Evolutionary conservation across 305 asterid genomes (phyloP).

Genomic region (Fraxinus xanthoxyloides): DNA sequence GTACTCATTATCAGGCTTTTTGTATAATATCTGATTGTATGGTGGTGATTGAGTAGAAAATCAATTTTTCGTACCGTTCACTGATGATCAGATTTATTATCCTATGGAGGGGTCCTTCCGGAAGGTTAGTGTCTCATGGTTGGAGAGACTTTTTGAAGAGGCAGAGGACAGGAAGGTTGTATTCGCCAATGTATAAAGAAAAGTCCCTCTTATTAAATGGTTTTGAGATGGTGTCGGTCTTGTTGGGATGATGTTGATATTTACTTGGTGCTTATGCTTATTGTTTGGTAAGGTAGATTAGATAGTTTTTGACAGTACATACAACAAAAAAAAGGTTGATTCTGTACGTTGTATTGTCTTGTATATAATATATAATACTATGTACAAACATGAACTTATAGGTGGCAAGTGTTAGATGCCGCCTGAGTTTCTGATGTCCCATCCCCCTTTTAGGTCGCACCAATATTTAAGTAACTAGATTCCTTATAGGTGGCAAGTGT

Average conservation of each 20-base stretch:
- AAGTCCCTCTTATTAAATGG: neutral
- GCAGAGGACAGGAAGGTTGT: neutral
- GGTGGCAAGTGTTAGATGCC: neutral
- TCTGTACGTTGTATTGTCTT: neutral
- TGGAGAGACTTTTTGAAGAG: neutral
- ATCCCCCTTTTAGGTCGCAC: neutral
- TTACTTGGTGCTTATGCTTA: neutral
- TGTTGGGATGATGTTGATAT: neutral
- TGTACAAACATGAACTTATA: neutral
- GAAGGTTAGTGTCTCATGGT: neutral
- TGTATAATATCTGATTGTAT: neutral
- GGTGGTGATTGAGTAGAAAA: neutral
- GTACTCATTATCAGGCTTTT: neutral
- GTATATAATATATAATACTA: neutral
- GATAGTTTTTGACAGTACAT: neutral
- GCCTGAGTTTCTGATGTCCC: neutral
- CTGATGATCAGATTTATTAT: neutral
- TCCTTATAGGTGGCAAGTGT: neutral
- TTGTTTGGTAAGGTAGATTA: neutral
- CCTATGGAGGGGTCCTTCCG: neutral
- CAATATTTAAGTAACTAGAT: too few relatives aligned
- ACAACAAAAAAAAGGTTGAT: neutral
- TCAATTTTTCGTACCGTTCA: neutral
- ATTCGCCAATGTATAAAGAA: neutral
- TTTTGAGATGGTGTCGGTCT: neutral